Evolutionary conservation across 345 rosid genomes (phyloP).

Genomic region (Citropsis articulata): DNA sequence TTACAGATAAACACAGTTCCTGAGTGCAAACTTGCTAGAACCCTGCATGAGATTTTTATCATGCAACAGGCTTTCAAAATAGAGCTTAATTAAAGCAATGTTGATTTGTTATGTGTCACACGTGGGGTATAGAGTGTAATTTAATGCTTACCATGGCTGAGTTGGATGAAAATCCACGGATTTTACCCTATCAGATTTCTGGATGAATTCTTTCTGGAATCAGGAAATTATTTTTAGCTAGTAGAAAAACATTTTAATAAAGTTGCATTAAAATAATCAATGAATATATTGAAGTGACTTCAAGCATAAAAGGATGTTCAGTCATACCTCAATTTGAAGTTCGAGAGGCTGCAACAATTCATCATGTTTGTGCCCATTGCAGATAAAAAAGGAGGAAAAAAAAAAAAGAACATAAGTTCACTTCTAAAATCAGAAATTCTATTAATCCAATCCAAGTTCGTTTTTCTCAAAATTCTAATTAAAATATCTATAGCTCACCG

Average conservation of each 20-base stretch:
- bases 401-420: not conserved
- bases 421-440: not conserved
- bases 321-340: conserved; percentile 44
- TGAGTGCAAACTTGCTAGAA: conserved; percentile 61
- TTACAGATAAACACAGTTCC: conserved; percentile 76
- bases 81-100: not conserved
- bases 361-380: not conserved
- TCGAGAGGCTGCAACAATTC: conserved; percentile 41
- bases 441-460: not conserved
- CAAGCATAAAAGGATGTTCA: not conserved
- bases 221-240: conserved; percentile 18
- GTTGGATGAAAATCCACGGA: conserved; percentile 69
- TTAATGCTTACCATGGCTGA: conserved; percentile 58
- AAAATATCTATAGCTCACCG: not conserved
- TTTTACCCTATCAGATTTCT: conserved; percentile 64
- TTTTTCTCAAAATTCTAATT: too few relatives aligned
- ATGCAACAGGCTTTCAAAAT: not conserved
- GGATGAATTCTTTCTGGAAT: conserved; percentile 52
- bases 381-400: too few relatives aligned
- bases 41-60: conserved; percentile 35
- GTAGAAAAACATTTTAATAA: conserved; percentile 10
- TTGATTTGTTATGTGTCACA: not conserved
- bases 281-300: not conserved
- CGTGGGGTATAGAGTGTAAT: not conserved
- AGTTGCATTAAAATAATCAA: conserved; percentile 1